Percentiles rank a stretch among this genome's conserved stretches.
These are phyloP conservation scores for Lentinula sp. DNA, from an alignment of 768 basidiomycete species.

Conservation along the genomic window DNA sequence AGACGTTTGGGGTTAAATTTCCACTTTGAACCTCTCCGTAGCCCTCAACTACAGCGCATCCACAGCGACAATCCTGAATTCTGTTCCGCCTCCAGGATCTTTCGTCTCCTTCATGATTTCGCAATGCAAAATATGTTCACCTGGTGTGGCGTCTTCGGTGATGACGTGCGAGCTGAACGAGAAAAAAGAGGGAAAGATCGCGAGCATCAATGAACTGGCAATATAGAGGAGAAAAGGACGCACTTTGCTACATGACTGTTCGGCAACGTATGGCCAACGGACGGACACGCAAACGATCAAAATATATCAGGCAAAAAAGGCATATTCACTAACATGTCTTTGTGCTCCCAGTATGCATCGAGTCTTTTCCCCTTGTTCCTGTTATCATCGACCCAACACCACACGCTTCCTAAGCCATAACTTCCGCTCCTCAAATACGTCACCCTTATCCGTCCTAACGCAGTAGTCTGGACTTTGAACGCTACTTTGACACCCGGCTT, in stretches of 20 bases:
- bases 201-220: background rate
- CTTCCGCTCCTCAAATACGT: background rate
- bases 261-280: too few species aligned
- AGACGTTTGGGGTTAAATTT: too few species aligned
- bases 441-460: background rate
- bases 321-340: background rate
- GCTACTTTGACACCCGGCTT: background rate
- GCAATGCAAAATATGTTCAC: background rate
- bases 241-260: background rate
- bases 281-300: background rate
- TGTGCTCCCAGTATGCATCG: background rate
- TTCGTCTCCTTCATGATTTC: background rate
- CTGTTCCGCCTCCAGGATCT: slow-evolving; percentile 1
- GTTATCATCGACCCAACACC: background rate
- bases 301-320: background rate
- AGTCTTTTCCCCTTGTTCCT: background rate
- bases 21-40: too few species aligned
- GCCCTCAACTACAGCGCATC: background rate
- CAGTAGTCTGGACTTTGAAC: background rate
- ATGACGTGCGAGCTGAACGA: background rate
- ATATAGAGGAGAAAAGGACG: background rate
- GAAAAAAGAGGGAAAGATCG: background rate
- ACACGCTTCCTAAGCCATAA: background rate
- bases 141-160: background rate
- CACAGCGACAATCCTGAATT: background rate